Conservation (phyloP, 2,329 filamentous ascomycete genomes). For the Exophiala phaeomuriformis region DNA sequence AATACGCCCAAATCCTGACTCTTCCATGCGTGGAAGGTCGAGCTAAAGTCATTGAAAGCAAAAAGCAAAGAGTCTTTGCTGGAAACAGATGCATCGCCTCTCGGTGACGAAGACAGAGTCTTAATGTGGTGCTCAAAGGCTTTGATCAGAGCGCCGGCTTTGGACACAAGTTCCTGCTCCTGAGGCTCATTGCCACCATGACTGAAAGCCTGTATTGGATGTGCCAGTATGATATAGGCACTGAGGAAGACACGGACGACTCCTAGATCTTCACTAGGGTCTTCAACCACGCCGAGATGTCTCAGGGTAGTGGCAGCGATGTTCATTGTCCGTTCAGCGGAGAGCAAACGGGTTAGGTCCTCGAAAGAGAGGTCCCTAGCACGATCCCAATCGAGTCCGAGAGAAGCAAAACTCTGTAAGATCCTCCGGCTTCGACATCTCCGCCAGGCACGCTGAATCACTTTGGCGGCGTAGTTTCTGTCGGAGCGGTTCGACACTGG, state of each 20-base stretch:
- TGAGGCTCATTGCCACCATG: slow-evolving; percentile 50
- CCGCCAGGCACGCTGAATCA: slow-evolving; percentile 54
- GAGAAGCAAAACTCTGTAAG: slow-evolving; percentile 44
- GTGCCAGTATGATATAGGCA: slow-evolving; percentile 55
- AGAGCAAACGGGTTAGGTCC: slow-evolving; percentile 51
- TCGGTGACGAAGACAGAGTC: neutral
- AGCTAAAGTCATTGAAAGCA: slow-evolving; percentile 52
- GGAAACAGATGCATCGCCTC: neutral
- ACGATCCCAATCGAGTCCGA: slow-evolving; percentile 48
- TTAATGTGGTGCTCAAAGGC: slow-evolving; percentile 20
- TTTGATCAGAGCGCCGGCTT: slow-evolving; percentile 52
- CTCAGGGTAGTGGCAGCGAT: slow-evolving; percentile 50
- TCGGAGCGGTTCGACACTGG: slow-evolving; percentile 37
- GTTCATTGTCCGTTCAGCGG: slow-evolving; percentile 46
- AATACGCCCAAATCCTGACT: slow-evolving; percentile 55
- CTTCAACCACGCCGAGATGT: slow-evolving; percentile 49
- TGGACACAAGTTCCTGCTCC: slow-evolving; percentile 54
- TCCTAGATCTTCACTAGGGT: slow-evolving; percentile 42
- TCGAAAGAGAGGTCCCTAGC: slow-evolving; percentile 52
- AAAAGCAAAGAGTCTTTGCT: slow-evolving; percentile 39
- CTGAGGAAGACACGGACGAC: slow-evolving; percentile 56
- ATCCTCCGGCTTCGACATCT: slow-evolving; percentile 43
- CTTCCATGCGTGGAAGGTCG: slow-evolving; percentile 60
- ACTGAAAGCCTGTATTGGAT: slow-evolving; percentile 54
- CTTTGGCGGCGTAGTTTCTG: slow-evolving; percentile 47